Base-by-base conservation (phyloP, 768 basidiomycete species). In the Mycena alexandri region DNA sequence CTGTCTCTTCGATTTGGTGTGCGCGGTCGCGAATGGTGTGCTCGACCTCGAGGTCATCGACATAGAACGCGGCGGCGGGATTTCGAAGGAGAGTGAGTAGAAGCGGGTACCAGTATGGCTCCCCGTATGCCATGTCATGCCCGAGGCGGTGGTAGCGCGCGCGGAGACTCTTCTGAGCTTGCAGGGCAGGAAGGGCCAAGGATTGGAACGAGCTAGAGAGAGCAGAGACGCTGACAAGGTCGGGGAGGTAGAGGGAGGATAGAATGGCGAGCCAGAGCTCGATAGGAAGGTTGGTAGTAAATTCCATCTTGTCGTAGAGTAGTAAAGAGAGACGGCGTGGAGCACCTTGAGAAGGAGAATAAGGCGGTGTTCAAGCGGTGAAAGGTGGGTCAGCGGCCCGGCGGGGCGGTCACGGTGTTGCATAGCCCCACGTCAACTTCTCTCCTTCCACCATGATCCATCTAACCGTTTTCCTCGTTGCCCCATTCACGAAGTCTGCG, bases 81-180 rank as follows among this genome's bases (percentile, higher is more conserved):
- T 60, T 46, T 6, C 58, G 58, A 33, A 60, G 46, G 19, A 60
- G 6, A 19, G 29, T 50, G 58, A 60, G 44, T 21, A 60, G 58
- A n/a, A 19, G 46, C 3, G 12, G 33, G 58, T 48, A 60, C 58
- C 58, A 60, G 36, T 34, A 60, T 36, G 46, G 9, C 5, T 2
- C 4, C 8, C n/a, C 19, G 17, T 48, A 25, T 33, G n/a, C 21
- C 44, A 19, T 34, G 17, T 47, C 29, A 12, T 60, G 29, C 7
- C 34, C 29, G n/a, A 60, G 44, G 47, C 58, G 29, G 33, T 41
- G 29, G 14, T 29, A 60, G 33, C 58, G 58, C n/a, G n/a, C 19
- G 6, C 36, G 44, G 10, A 60, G 58, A 2, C 34, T 33, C 21
- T 24, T 46, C 16, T 60, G 58, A 38, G 34, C 22, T 5, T n/a